These are phyloP conservation scores for Pichia membranifaciens DNA, from an alignment of 805 yeast genomes.

Conservation along the genomic window DNA sequence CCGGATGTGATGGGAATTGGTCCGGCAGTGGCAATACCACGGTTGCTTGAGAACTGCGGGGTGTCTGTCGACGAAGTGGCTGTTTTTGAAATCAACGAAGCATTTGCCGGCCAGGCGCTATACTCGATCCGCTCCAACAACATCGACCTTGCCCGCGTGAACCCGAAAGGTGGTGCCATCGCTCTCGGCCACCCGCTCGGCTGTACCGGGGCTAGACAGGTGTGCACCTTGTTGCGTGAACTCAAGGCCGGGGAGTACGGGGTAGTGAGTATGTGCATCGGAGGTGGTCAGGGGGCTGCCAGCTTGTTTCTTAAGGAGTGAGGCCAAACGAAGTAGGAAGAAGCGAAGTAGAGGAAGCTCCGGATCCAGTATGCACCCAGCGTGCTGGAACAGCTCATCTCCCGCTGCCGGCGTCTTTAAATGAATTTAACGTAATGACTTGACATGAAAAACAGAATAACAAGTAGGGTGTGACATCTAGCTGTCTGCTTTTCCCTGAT, in stretches of 20 bases:
- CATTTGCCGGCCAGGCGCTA: slow-evolving; percentile 92
- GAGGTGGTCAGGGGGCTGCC: slow-evolving; percentile 99
- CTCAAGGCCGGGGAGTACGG: slow-evolving; percentile 78
- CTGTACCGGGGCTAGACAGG: slow-evolving; percentile 81
- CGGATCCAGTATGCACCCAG: too few species aligned
- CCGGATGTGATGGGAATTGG: slow-evolving; percentile 98
- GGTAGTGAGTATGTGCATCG: slow-evolving; percentile 93
- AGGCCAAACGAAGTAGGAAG: slow-evolving; percentile 16
- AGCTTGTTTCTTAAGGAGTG: slow-evolving; percentile 75
- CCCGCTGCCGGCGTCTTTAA: too few species aligned
- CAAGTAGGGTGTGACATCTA: too few species aligned
- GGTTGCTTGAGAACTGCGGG: slow-evolving; percentile 42
- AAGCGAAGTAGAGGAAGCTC: too few species aligned
- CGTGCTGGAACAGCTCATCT: too few species aligned
- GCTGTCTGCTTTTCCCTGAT: too few species aligned
- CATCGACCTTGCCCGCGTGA: slow-evolving; percentile 65
- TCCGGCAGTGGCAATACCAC: slow-evolving; percentile 93
- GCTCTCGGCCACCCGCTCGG: slow-evolving; percentile 95
- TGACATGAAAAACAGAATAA: too few species aligned
- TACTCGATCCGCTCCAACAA: slow-evolving; percentile 63
- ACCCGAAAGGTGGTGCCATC: slow-evolving; percentile 95
- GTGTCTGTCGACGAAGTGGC: slow-evolving; percentile 60
- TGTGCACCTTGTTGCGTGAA: slow-evolving; percentile 81
- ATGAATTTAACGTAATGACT: too few species aligned
- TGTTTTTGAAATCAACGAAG: slow-evolving; percentile 89